Base-by-base conservation (phyloP, 1,284 basidiomycete species). In the Anthracocystis setariae region DNA sequence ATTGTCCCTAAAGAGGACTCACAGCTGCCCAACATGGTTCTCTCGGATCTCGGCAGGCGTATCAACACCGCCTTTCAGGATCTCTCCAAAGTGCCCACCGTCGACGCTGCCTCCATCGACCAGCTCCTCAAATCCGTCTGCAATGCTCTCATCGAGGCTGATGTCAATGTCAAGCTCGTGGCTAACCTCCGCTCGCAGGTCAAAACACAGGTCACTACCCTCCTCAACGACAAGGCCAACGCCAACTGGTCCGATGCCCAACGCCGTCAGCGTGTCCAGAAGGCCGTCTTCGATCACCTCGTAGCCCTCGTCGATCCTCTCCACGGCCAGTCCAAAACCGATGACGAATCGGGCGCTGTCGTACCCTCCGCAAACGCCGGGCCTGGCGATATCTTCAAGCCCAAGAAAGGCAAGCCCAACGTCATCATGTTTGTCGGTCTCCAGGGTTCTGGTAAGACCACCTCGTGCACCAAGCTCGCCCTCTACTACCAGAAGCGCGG, bases 111-210 rank as follows among this genome's bases (percentile, higher is more conserved):
- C 7, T 69, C 81, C 10, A 69, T 82, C 52, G 81, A 82, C 45
- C 69, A 67, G 21, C 89, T 93, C 13, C 89, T 99, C 73, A 98
- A 98, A 85, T 92, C 95, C 84, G 92, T 99, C 71, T 94, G 92
- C 68, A 88, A 92, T 24, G 96, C 95, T 2, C 86, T 99, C 46
- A 88, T 98, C 51, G 94, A 97, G 85, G 91, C 94, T 25, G 96
- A 99, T 85, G 95, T 99, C 64, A 99, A 98, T 82, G 95, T 99
- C 78, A 95, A 94, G 83, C 89, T 98, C 21, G 96, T 98, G 24
- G 88, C 92, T 9, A 88, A 89, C 55, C 85, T 98, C 57, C 88
- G 94, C 70, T 89, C 91, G 72, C 93, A 93, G 82, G 93, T 98
- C 32, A 74, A 73, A 39, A 24, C 40, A 7, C 82, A 95, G 92